Conservation (phyloP, 2,329 filamentous ascomycete species). For the Xylaria sp. region DNA sequence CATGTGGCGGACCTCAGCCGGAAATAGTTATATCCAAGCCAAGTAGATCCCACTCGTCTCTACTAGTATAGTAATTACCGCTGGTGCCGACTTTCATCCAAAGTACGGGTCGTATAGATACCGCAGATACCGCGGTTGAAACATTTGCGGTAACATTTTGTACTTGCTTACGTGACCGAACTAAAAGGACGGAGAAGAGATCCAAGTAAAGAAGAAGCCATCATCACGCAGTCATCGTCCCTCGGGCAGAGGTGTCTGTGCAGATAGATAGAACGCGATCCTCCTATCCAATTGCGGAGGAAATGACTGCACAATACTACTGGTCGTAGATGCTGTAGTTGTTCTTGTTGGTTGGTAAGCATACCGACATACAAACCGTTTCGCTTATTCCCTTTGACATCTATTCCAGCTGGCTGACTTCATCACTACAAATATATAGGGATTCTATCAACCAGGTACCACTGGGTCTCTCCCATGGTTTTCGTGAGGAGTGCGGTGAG, state of each 20-base stretch:
- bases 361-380: not conserved
- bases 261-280: constrained; percentile 1
- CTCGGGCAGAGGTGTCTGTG: not conserved
- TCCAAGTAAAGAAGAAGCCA: not conserved
- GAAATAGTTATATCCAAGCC: not conserved
- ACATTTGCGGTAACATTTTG: not conserved
- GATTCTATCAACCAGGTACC: not conserved
- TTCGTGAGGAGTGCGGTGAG: not conserved
- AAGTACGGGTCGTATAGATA: not conserved
- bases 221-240: not conserved
- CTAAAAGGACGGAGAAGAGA: not conserved
- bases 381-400: not conserved
- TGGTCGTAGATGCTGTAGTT: constrained; percentile 1
- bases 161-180: not conserved
- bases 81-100: not conserved
- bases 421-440: not conserved
- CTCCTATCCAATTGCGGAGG: constrained; percentile 1
- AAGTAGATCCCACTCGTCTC: not conserved
- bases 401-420: not conserved
- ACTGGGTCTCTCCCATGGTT: not conserved
- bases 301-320: not conserved
- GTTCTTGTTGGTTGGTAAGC: constrained; percentile 10
- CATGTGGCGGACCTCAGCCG: not conserved
- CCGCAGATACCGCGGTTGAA: not conserved
- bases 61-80: constrained; percentile 1